Evolutionary conservation across 2,329 filamentous ascomycete species (phyloP).

Genomic region (Pestalotiopsis fici): DNA sequence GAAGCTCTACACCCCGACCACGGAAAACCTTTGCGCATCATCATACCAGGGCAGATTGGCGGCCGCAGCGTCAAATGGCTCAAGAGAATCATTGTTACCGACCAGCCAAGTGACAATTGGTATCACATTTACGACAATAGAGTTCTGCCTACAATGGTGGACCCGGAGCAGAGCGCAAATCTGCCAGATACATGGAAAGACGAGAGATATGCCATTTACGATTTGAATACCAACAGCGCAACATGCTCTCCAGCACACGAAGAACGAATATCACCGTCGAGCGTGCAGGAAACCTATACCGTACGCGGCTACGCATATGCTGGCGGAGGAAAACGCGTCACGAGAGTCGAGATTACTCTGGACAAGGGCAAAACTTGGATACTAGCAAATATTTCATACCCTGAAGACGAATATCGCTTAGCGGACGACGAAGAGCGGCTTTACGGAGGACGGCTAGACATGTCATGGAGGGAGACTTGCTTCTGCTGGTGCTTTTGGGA

Average conservation of each 20-base stretch:
- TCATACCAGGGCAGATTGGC: conserved; percentile 90
- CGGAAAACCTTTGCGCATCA: conserved; percentile 77
- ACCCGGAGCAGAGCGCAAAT: conserved; percentile 76
- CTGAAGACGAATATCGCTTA: conserved; percentile 79
- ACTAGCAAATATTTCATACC: conserved; percentile 76
- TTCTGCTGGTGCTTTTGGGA: conserved; percentile 97
- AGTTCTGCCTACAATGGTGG: conserved; percentile 83
- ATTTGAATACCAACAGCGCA: conserved; percentile 84
- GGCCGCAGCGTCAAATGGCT: conserved; percentile 94
- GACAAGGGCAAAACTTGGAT: conserved; percentile 82
- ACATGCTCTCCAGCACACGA: conserved; percentile 79
- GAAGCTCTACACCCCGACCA: conserved; percentile 80
- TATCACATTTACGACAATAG: conserved; percentile 95
- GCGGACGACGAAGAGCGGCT: conserved; percentile 61
- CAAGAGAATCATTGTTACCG: conserved; percentile 76
- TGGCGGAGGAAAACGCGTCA: conserved; percentile 82
- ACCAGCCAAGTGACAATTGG: conserved; percentile 84
- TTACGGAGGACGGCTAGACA: conserved; percentile 76
- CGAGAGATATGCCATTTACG: conserved; percentile 90
- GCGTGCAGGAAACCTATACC: conserved; percentile 56
- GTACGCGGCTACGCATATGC: conserved; percentile 84
- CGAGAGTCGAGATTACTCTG: conserved; percentile 78
- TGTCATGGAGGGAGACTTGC: conserved; percentile 77
- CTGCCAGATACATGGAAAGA: conserved; percentile 81
- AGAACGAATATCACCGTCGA: conserved; percentile 59